Percentiles rank a stretch among this genome's conserved stretches.
phyloP scores from a whole-genome alignment of 768 basidiomycete species.

The Amyloporia xantha region DNA sequence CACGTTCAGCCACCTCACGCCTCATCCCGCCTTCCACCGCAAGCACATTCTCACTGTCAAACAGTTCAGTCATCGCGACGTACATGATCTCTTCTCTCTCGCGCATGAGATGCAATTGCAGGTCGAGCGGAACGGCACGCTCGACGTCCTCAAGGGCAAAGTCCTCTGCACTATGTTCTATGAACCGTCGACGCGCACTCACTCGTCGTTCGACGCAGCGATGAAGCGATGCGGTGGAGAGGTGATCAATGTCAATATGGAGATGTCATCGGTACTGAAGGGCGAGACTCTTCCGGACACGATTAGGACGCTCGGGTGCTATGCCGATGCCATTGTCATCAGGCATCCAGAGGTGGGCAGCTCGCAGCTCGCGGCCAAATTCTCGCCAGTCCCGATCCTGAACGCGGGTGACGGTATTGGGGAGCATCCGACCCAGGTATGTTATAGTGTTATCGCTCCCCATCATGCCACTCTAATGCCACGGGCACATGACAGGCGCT shows the following conservation, averaged over 20 bases:
- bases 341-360: conserved; percentile 93
- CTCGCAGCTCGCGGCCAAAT: conserved; percentile 93
- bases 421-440: conserved; percentile 92
- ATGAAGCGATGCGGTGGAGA: conserved; percentile 98
- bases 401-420: conserved; percentile 97
- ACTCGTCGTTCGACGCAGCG: conserved; percentile 93
- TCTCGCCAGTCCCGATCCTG: conserved; percentile 89
- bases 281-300: conserved; percentile 94
- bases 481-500: conserved; percentile 47
- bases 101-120: conserved; percentile 96
- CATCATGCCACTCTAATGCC: neutral
- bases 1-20: conserved; percentile 42
- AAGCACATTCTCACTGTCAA: conserved; percentile 93
- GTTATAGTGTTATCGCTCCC: conserved; percentile 12
- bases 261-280: conserved; percentile 84
- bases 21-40: conserved; percentile 86
- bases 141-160: conserved; percentile 87
- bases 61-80: conserved; percentile 82
- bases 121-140: conserved; percentile 82
- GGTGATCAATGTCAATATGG: conserved; percentile 78
- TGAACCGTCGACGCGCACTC: conserved; percentile 94
- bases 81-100: conserved; percentile 89
- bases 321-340: conserved; percentile 90
- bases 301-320: conserved; percentile 89
- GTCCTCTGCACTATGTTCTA: conserved; percentile 92